Percentiles rank a stretch among this genome's conserved stretches.
These are phyloP conservation scores for Jaltomata sinuosa DNA, from an alignment of 257 asterid genomes.

Conservation along the genomic window DNA sequence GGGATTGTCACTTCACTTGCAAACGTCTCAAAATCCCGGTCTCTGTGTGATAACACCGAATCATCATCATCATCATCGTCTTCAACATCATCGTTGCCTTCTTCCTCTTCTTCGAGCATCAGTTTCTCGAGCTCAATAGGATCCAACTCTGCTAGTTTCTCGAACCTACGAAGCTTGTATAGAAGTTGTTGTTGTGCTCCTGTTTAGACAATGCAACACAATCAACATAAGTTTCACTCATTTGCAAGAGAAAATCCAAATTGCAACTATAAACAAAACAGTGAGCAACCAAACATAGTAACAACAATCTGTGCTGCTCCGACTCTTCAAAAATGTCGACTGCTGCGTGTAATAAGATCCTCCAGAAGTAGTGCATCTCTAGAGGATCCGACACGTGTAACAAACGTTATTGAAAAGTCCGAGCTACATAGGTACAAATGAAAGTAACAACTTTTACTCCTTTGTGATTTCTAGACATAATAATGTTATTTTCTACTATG, in stretches of 20 bases:
- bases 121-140: conserved; percentile 75
- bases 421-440: neutral
- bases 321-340: neutral
- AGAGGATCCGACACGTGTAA: neutral
- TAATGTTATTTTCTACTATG: neutral
- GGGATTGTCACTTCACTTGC: conserved; percentile 25
- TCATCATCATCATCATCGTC: neutral
- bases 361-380: neutral
- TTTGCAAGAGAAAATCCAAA: neutral
- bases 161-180: conserved; percentile 61
- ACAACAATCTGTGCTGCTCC: fast-evolving
- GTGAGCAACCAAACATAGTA: neutral
- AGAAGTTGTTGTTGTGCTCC: conserved; percentile 82
- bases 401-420: neutral
- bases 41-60: conserved; percentile 8
- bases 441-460: neutral
- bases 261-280: neutral
- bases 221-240: neutral
- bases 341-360: neutral
- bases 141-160: conserved; percentile 66
- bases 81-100: conserved; percentile 2
- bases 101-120: conserved; percentile 38
- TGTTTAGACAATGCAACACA: conserved; percentile 7
- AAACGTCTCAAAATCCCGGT: conserved; percentile 10
- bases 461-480: neutral